Evolutionary conservation across 2,329 filamentous ascomycete genomes (phyloP).

Genomic region (Akanthomyces lecanii): DNA sequence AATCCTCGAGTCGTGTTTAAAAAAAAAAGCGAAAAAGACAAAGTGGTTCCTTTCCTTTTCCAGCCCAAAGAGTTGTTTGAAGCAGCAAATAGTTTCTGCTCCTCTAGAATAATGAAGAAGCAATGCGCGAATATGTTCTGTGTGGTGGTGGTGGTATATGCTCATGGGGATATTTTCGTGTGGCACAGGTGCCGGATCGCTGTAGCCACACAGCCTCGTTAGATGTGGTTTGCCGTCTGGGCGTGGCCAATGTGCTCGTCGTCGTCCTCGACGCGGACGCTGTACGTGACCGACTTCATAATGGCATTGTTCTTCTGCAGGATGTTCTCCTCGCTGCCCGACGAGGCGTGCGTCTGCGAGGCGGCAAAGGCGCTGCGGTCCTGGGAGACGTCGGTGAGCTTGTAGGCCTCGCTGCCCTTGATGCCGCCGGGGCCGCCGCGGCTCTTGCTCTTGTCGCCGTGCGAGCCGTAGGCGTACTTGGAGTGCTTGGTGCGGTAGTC

Average conservation of each 20-base stretch:
- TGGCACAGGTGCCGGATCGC: background rate
- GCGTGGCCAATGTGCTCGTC: background rate
- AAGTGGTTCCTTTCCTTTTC: background rate
- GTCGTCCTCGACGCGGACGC: conserved; percentile 34
- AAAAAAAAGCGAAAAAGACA: background rate
- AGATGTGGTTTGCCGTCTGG: background rate
- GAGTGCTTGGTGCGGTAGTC: conserved; percentile 38
- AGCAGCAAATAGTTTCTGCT: background rate
- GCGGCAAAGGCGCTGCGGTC: conserved; percentile 29
- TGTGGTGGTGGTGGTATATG: background rate
- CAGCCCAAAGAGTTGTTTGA: background rate
- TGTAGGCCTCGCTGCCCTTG: conserved; percentile 32
- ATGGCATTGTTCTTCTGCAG: conserved; percentile 32
- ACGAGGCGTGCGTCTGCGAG: conserved; percentile 23
- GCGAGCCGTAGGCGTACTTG: conserved; percentile 27
- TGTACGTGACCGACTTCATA: conserved; percentile 40
- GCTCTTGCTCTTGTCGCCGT: conserved; percentile 22
- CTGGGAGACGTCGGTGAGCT: conserved; percentile 36
- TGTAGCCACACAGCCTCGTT: background rate
- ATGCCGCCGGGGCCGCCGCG: conserved; percentile 20
- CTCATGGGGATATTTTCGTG: background rate
- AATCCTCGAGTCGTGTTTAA: background rate
- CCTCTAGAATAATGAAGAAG: background rate
- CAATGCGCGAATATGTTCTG: background rate
- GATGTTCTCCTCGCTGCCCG: conserved; percentile 38